These are phyloP conservation scores for Cercospora beticola DNA, from an alignment of 2,329 filamentous ascomycete genomes.

Conservation along the genomic window DNA sequence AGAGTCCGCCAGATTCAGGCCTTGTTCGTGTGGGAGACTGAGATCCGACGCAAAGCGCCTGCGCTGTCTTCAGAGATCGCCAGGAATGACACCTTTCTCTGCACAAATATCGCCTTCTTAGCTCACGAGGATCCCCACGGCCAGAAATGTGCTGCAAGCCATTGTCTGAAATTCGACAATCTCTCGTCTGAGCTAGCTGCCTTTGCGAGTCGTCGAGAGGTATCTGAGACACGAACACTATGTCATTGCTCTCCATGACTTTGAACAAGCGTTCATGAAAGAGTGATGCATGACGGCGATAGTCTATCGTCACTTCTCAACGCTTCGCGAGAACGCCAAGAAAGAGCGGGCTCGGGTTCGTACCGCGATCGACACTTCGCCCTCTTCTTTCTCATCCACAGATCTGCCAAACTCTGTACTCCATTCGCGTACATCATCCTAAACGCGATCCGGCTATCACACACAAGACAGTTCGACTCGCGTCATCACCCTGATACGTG, in stretches of 20 bases:
- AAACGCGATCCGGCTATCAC: not conserved
- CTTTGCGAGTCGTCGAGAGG: not conserved
- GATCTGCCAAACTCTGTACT: not conserved
- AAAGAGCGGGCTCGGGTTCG: not conserved
- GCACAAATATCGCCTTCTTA: not conserved
- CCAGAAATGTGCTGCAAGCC: not conserved
- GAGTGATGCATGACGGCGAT: not conserved
- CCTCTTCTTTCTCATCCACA: not conserved
- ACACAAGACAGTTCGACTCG: not conserved
- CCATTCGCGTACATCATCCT: not conserved
- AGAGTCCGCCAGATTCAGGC: not conserved
- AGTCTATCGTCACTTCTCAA: not conserved
- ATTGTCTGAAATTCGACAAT: not conserved
- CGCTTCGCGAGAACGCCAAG: not conserved
- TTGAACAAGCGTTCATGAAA: not conserved
- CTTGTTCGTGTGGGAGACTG: not conserved
- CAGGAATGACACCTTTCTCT: not conserved
- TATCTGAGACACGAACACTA: not conserved
- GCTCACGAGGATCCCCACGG: not conserved
- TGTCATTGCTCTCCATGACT: not conserved
- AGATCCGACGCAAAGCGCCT: not conserved
- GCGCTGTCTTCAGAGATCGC: not conserved
- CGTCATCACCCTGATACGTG: not conserved
- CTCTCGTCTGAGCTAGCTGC: not conserved
- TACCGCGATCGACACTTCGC: conserved; percentile 4